Evolutionary conservation across 2,329 filamentous ascomycete species (phyloP).

Genomic region (Shiraia bambusicola): DNA sequence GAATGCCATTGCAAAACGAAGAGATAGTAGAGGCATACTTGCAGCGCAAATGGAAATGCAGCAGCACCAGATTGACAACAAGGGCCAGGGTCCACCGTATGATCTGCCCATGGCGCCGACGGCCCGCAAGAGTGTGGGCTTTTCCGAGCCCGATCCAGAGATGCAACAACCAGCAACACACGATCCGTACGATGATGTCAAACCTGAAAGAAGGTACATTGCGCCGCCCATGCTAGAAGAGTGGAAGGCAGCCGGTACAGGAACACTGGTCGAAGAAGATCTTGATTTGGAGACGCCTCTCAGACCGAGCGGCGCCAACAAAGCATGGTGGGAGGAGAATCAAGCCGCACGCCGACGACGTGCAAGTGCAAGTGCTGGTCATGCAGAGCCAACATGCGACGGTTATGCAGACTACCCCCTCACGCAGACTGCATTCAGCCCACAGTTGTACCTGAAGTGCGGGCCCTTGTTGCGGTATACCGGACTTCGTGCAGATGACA

Average conservation of each 20-base stretch:
- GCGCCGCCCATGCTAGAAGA: conserved; percentile 62
- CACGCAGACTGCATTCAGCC: conserved; percentile 74
- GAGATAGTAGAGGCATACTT: conserved; percentile 39
- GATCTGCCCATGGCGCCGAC: conserved; percentile 34
- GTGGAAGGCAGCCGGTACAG: conserved; percentile 47
- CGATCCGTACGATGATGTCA: conserved; percentile 40
- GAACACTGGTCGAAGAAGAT: conserved; percentile 46
- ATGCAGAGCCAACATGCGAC: conserved; percentile 58
- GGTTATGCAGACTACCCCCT: conserved; percentile 67
- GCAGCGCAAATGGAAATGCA: conserved; percentile 44
- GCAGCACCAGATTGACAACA: conserved; percentile 41
- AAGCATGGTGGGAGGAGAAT: conserved; percentile 75
- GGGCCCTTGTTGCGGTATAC: conserved; percentile 89
- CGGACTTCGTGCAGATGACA: conserved; percentile 68
- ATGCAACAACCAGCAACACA: conserved; percentile 22
- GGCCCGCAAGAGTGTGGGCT: conserved; percentile 46
- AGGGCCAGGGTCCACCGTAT: conserved; percentile 31
- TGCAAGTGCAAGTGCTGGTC: conserved; percentile 27
- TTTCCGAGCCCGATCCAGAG: conserved; percentile 34
- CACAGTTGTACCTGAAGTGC: conserved; percentile 81
- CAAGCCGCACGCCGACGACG: conserved; percentile 48
- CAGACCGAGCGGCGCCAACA: conserved; percentile 32
- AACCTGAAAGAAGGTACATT: conserved; percentile 55
- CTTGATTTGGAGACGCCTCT: conserved; percentile 44
- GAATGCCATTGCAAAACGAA: conserved; percentile 15